Evolutionary conservation across 805 yeast genomes (phyloP).

Genomic region (Candida sonorensis): DNA sequence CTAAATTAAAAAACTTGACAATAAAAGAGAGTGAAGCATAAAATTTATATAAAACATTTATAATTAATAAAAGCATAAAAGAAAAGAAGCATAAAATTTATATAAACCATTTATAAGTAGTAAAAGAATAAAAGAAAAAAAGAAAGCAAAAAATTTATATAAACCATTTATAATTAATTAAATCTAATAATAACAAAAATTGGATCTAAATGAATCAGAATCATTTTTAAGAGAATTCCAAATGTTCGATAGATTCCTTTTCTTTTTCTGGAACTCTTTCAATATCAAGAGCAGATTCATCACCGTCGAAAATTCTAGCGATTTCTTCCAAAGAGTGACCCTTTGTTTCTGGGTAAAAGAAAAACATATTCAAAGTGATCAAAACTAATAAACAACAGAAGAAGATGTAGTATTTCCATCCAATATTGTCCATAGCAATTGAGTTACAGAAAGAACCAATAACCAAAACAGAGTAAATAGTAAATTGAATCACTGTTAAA

Average conservation of each 20-base stretch:
- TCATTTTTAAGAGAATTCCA: no score
- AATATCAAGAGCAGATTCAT: slow-evolving; percentile 1
- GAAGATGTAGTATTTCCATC: slow-evolving; percentile 31
- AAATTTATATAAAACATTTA: no score
- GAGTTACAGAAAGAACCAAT: slow-evolving; percentile 21
- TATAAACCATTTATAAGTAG: no score
- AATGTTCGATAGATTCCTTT: slow-evolving; percentile 8
- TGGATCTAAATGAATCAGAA: no score
- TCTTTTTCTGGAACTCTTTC: slow-evolving; percentile 1
- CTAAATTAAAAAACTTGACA: no score
- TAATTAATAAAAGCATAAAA: no score
- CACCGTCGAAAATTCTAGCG: slow-evolving; percentile 37
- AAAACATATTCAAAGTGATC: slow-evolving; percentile 17
- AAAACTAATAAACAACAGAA: slow-evolving; percentile 27
- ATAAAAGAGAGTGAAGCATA: no score
- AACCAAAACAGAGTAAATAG: slow-evolving; percentile 9
- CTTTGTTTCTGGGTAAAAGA: slow-evolving; percentile 58
- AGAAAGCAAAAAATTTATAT: no score
- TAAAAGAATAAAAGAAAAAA: no score
- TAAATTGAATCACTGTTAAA: slow-evolving; percentile 35
- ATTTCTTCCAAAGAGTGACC: slow-evolving; percentile 56
- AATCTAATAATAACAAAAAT: no score
- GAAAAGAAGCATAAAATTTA: no score
- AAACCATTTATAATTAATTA: no score
- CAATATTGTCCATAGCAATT: slow-evolving; percentile 31